Conservation (phyloP, 306 rosid species). For the Clitoria ternatea region DNA sequence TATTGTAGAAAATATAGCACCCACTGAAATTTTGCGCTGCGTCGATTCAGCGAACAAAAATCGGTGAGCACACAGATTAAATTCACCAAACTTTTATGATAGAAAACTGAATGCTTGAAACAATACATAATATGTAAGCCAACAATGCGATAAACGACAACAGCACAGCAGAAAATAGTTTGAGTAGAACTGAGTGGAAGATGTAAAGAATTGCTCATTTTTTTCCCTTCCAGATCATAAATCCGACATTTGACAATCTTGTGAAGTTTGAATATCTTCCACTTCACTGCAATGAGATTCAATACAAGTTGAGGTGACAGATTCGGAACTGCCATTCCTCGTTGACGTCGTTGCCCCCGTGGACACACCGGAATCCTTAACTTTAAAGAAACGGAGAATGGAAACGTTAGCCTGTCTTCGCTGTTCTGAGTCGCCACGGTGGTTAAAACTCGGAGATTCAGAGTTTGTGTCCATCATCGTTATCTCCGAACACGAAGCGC, state of each 20-base stretch:
- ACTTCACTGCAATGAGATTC: slow-evolving; percentile 29
- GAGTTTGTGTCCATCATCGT: slow-evolving; percentile 29
- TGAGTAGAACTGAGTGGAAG: background rate
- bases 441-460: slow-evolving; percentile 19
- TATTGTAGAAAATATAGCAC: background rate
- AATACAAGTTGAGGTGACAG: slow-evolving; percentile 32
- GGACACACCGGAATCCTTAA: slow-evolving; percentile 23
- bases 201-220: background rate
- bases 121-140: background rate
- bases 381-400: slow-evolving; percentile 53
- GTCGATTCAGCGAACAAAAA: background rate
- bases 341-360: slow-evolving; percentile 24
- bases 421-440: slow-evolving; percentile 16
- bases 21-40: background rate
- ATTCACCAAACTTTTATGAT: background rate
- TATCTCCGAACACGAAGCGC: slow-evolving; percentile 21
- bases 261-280: slow-evolving; percentile 23
- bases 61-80: background rate
- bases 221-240: background rate
- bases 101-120: background rate
- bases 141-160: slow-evolving; percentile 26
- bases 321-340: slow-evolving; percentile 15
- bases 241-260: background rate
- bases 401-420: slow-evolving; percentile 29
- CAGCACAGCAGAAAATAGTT: slow-evolving; percentile 13